Percentiles rank a stretch among this genome's conserved stretches.
phyloP scores from a whole-genome alignment of 2,329 filamentous ascomycete species.

The Botrytis squamosa region DNA sequence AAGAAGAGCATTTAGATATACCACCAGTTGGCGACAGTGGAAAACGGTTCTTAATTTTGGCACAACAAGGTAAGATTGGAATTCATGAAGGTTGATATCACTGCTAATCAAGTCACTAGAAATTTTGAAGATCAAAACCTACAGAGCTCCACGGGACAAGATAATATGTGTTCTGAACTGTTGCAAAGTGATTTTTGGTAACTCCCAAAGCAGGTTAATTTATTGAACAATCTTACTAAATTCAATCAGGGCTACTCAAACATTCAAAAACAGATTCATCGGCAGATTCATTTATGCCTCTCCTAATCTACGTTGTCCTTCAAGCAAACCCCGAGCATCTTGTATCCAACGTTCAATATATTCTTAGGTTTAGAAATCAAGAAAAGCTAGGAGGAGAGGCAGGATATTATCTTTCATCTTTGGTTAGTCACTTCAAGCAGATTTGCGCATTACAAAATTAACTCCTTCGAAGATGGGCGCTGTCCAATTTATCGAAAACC shows the following conservation, averaged over 20 bases:
- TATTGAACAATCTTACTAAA: conserved; percentile 28
- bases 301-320: conserved; percentile 93
- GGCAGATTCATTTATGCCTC: conserved; percentile 91
- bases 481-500: conserved; percentile 93
- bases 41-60: conserved; percentile 80
- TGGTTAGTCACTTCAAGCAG: conserved; percentile 55
- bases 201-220: conserved; percentile 29
- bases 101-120: conserved; percentile 53
- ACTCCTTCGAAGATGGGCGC: conserved; percentile 68
- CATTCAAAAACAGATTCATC: conserved; percentile 93
- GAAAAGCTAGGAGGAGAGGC: conserved; percentile 97
- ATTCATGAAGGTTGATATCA: not conserved
- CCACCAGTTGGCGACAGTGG: conserved; percentile 80
- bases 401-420: conserved; percentile 93
- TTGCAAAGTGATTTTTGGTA: conserved; percentile 98
- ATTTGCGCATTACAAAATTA: conserved; percentile 15
- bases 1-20: conserved; percentile 91
- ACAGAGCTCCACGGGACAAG: conserved; percentile 95
- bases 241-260: conserved; percentile 68
- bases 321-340: conserved; percentile 93
- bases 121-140: conserved; percentile 92
- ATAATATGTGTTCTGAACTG: conserved; percentile 98
- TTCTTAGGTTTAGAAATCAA: conserved; percentile 92
- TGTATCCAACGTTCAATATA: conserved; percentile 97
- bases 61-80: conserved; percentile 69